phyloP scores from a whole-genome alignment of 1,139 yeast genomes.

The Ashbya aceris region DNA sequence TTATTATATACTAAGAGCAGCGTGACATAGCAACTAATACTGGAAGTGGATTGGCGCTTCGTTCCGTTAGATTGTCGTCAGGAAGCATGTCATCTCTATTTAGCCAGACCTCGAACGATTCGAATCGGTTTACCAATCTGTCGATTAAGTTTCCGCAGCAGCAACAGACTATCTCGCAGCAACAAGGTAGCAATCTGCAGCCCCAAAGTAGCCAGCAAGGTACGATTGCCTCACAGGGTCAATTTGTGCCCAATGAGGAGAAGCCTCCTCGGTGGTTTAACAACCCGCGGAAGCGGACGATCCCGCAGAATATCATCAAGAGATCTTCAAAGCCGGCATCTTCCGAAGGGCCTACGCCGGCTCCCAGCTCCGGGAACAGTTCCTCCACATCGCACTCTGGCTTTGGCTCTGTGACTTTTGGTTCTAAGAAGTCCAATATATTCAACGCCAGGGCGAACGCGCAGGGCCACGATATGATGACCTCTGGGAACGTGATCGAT shows the following conservation, averaged over 20 bases:
- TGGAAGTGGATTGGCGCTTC: no score
- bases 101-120: constrained; percentile 4
- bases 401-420: constrained; percentile 32
- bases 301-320: constrained; percentile 44
- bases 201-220: constrained; percentile 16
- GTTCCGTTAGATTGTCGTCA: no score
- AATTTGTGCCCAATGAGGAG: constrained; percentile 1
- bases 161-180: constrained; percentile 13
- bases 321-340: constrained; percentile 31
- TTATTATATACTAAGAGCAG: no score
- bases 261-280: constrained; percentile 44
- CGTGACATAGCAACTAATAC: no score
- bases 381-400: constrained; percentile 24
- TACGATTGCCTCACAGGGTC: constrained; percentile 11
- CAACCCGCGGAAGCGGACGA: constrained; percentile 46
- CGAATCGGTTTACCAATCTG: constrained; percentile 15
- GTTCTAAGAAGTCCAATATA: constrained; percentile 27
- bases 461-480: constrained; percentile 29
- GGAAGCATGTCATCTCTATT: constrained; percentile 9
- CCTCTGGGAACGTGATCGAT: constrained; percentile 18
- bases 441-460: constrained; percentile 9
- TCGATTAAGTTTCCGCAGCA: constrained; percentile 14
- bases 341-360: constrained; percentile 21
- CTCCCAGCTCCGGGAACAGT: constrained; percentile 14
- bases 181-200: constrained; percentile 14